Evolutionary conservation across 139 green algal species (phyloP), one percentile per base, ranked within the genome.

Genomic region (Closterium sp.): DNA sequence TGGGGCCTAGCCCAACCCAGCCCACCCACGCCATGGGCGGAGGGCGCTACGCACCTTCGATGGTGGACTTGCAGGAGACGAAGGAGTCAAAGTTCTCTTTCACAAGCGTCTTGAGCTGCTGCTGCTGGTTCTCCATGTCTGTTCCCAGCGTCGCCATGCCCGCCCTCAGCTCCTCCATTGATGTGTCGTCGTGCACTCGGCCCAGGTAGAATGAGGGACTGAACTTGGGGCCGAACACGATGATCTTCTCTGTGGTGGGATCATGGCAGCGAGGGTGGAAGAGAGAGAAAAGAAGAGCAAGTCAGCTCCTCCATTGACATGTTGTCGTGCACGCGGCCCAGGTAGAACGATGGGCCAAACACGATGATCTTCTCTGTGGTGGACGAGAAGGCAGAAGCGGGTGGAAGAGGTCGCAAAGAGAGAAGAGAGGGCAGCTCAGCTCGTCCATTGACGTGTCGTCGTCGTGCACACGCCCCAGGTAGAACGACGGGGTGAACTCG

Each of bases 11-110:
- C n/a, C n/a, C n/a, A n/a, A n/a, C n/a, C 32, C 32, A 38, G 3
- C 32, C 32, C 45, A 70, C 45, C 45, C 45, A 70, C 10, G 45
- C 45, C 45, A 70, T 70, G 45, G 10, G 10, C 5, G 45, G 3
- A 70, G 3, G 3, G 32, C 2, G 32, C 32, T 3, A 38, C 45
- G 17, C 32, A 93, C 92, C 92, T 45, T 98, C 97, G 50, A 98
- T 97, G 31, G 97, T 97, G 86, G 95, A 95, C 91, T 99, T 98
- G 96, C 96, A 98, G 90, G 91, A 96, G 89, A 98, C 97, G 93
- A 98, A 98, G 42, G 96, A 96, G 79, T 98, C 97, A 94, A 98
- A 98, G 94, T 98, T 98, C 85, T 97, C 96, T 32, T 98, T 98
- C 24, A 98, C 97, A 70, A 98, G 95, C 84, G 94, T 42, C 91